Conservation (phyloP, 2,329 filamentous ascomycete genomes). For the Aureobasidium sp. region DNA sequence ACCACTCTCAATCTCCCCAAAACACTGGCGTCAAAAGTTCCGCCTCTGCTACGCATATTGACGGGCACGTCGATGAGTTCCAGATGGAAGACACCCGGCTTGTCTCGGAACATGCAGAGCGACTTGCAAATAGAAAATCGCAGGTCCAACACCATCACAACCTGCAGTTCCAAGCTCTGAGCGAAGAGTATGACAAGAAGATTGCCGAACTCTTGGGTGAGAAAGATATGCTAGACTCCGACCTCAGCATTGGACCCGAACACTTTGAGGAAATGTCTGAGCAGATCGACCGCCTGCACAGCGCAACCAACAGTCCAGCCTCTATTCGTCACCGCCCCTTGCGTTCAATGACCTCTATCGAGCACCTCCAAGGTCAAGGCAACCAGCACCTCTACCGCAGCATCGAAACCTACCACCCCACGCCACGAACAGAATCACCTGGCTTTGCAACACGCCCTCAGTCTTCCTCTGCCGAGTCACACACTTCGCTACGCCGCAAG, state of each 20-base stretch:
- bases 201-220: slow-evolving; percentile 23
- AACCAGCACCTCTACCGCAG: not conserved
- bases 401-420: not conserved
- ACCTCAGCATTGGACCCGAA: slow-evolving; percentile 24
- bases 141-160: slow-evolving; percentile 29
- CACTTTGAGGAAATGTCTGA: slow-evolving; percentile 25
- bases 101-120: slow-evolving; percentile 24
- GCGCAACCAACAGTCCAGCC: slow-evolving; percentile 5
- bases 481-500: not conserved
- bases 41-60: not conserved
- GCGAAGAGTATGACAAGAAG: slow-evolving; percentile 26
- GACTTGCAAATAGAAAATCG: slow-evolving; percentile 26
- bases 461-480: too few species aligned
- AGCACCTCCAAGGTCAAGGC: not conserved
- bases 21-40: not conserved
- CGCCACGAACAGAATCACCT: not conserved
- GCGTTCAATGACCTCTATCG: not conserved
- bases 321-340: not conserved
- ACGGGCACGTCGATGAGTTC: not conserved
- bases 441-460: not conserved
- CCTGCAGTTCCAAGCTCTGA: slow-evolving; percentile 24
- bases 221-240: slow-evolving; percentile 22
- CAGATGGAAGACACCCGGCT: slow-evolving; percentile 23
- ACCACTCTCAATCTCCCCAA: slow-evolving; percentile 14
- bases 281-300: slow-evolving; percentile 19